Conservation (phyloP, 2,329 filamentous ascomycete genomes). For the Neonectria sp. region DNA sequence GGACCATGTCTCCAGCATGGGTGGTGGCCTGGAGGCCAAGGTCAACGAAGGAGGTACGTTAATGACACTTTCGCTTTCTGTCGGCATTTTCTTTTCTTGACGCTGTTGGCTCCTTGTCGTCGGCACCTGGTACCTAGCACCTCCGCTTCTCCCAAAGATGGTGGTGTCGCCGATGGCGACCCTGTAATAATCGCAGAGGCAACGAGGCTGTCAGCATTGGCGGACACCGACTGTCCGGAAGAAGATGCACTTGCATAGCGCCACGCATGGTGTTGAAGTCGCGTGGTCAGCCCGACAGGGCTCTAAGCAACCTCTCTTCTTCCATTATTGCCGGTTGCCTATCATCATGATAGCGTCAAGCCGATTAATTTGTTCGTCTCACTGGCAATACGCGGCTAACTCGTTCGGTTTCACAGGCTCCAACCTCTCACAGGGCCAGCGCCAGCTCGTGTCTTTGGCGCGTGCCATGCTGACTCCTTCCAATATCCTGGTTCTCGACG, state of each 20-base stretch:
- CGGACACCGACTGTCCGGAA: constrained; percentile 32
- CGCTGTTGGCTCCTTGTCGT: neutral
- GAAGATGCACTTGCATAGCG: constrained; percentile 52
- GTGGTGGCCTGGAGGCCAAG: constrained; percentile 89
- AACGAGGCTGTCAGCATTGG: constrained; percentile 14
- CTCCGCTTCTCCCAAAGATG: constrained; percentile 29
- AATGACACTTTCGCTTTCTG: constrained; percentile 39
- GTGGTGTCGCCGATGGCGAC: constrained; percentile 30
- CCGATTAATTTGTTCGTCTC: constrained; percentile 12
- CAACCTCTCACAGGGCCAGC: constrained; percentile 95
- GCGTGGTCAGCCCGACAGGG: constrained; percentile 46
- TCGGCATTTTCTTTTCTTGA: constrained; percentile 37
- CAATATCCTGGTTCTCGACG: constrained; percentile 97
- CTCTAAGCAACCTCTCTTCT: neutral
- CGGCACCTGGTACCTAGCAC: constrained; percentile 24
- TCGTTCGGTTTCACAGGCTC: constrained; percentile 72
- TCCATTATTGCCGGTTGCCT: constrained; percentile 16
- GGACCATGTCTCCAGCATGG: constrained; percentile 89
- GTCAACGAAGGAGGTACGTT: constrained; percentile 93
- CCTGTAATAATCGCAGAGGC: neutral
- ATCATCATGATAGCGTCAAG: constrained; percentile 15
- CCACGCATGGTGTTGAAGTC: constrained; percentile 52
- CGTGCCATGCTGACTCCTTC: constrained; percentile 94
- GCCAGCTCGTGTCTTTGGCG: constrained; percentile 93
- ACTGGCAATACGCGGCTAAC: constrained; percentile 33